Conservation (phyloP, 192 early-diverging fungal species). For the Rhizophagus sp. region DNA sequence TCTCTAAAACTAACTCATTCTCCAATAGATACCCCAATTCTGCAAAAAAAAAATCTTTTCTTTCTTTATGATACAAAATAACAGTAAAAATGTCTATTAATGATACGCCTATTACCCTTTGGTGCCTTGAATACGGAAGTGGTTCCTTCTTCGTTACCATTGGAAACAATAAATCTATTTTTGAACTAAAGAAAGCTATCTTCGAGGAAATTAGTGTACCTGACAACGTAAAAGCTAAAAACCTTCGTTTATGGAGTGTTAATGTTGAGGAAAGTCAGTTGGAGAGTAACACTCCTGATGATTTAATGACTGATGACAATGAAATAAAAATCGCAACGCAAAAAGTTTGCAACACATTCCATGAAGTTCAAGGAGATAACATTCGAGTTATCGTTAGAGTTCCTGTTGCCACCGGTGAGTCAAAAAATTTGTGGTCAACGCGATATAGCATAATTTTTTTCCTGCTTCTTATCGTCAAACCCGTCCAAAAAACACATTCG, state of each 20-base stretch:
- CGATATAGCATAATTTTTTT: too few relatives aligned
- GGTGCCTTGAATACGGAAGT: slow-evolving; percentile 19
- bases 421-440: too few relatives aligned
- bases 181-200: slow-evolving; percentile 19
- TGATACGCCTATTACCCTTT: slow-evolving; percentile 14
- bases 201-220: slow-evolving; percentile 14
- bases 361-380: too few relatives aligned
- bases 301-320: too few relatives aligned
- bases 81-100: slow-evolving; percentile 7
- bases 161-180: slow-evolving; percentile 7
- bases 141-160: slow-evolving; percentile 12
- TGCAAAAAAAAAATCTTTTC: slow-evolving; percentile 10
- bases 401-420: too few relatives aligned
- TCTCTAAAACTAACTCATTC: too few relatives aligned
- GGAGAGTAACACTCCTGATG: neutral
- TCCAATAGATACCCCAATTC: too few relatives aligned
- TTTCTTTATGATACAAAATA: neutral
- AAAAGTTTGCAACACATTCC: too few relatives aligned
- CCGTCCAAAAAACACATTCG: neutral
- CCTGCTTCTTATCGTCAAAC: neutral
- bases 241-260: slow-evolving; percentile 14
- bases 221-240: neutral
- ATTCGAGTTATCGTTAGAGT: too few relatives aligned
- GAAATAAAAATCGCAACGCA: too few relatives aligned
- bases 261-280: neutral